A percentile compares a stretch with the other conserved stretches of the same genome.
phyloP scores from a whole-genome alignment of 2,329 filamentous ascomycete species.

The Trichophyton schoenleinii region DNA sequence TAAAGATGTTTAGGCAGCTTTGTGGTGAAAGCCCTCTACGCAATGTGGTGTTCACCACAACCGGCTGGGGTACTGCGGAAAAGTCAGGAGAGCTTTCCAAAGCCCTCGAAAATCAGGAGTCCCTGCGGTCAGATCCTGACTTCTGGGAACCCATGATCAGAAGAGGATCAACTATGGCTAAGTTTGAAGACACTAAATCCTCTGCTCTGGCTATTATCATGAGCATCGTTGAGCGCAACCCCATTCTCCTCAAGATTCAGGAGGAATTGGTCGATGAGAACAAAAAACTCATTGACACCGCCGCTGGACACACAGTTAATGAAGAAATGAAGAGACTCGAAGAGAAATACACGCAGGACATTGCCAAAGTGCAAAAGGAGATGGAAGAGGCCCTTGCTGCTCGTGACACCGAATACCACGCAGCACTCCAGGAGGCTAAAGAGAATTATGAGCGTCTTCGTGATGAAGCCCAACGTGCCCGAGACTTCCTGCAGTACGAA shows the following conservation, averaged over 20 bases:
- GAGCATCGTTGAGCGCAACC: conserved; percentile 2
- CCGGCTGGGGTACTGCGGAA: conserved; percentile 5
- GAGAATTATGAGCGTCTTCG: conserved; percentile 6
- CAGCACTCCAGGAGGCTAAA: conserved; percentile 3
- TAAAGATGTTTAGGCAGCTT: conserved; percentile 5
- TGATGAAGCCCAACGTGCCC: conserved; percentile 4
- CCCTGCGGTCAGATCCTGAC: neutral
- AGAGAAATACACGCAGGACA: conserved; percentile 4
- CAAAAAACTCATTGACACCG: conserved; percentile 5
- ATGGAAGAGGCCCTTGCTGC: conserved; percentile 5
- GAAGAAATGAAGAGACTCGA: conserved; percentile 7
- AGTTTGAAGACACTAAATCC: neutral
- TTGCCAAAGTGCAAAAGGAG: conserved; percentile 5
- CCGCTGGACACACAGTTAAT: neutral
- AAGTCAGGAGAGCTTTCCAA: conserved; percentile 5
- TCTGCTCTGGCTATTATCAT: conserved; percentile 1
- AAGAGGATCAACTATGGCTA: conserved; percentile 3
- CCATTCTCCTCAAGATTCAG: neutral
- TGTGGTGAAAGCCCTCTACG: conserved; percentile 5
- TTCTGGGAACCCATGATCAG: conserved; percentile 7
- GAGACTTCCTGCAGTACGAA: conserved; percentile 2
- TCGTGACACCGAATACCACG: conserved; percentile 4
- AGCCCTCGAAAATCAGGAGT: neutral
- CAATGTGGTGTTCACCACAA: conserved; percentile 5
- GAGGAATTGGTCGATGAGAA: conserved; percentile 3